Evolutionary conservation across 2,329 filamentous ascomycete species (phyloP).

Genomic region (Rutstroemia sp.): DNA sequence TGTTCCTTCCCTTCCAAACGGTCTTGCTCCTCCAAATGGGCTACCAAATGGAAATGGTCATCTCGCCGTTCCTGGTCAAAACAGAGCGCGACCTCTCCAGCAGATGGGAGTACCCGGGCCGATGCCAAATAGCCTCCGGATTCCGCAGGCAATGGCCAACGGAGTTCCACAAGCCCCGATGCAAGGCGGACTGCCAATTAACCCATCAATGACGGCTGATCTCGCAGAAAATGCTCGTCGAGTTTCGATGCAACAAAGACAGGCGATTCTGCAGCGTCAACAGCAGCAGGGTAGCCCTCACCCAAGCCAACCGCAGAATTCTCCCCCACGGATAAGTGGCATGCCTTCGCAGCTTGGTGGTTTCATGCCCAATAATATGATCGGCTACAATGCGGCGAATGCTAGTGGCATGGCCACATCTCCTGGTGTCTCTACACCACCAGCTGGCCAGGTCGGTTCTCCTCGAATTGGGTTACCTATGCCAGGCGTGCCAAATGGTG

Average conservation of each 20-base stretch:
- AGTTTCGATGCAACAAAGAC: conserved; percentile 38
- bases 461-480: conserved; percentile 22
- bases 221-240: conserved; percentile 57
- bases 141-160: conserved; percentile 40
- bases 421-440: conserved; percentile 18
- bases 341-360: conserved; percentile 22
- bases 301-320: conserved; percentile 29
- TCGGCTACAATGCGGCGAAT: conserved; percentile 40
- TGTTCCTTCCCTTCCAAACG: conserved; percentile 17
- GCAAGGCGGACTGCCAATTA: conserved; percentile 52
- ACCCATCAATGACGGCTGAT: conserved; percentile 42
- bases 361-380: conserved; percentile 36
- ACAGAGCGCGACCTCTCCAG: conserved; percentile 22
- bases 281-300: conserved; percentile 23
- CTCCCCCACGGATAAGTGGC: conserved; percentile 31
- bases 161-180: conserved; percentile 64
- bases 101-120: conserved; percentile 30
- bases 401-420: conserved; percentile 41
- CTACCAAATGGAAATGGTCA: conserved; percentile 14
- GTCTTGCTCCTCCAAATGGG: conserved; percentile 14
- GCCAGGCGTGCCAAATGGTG: conserved; percentile 6
- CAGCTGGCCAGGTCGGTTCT: conserved; percentile 25
- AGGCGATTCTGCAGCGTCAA: conserved; percentile 25
- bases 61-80: conserved; percentile 25
- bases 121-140: conserved; percentile 25